Evolutionary conservation across 495 filamentous ascomycete genomes (phyloP).

Genomic region (Trichoderma virens): DNA sequence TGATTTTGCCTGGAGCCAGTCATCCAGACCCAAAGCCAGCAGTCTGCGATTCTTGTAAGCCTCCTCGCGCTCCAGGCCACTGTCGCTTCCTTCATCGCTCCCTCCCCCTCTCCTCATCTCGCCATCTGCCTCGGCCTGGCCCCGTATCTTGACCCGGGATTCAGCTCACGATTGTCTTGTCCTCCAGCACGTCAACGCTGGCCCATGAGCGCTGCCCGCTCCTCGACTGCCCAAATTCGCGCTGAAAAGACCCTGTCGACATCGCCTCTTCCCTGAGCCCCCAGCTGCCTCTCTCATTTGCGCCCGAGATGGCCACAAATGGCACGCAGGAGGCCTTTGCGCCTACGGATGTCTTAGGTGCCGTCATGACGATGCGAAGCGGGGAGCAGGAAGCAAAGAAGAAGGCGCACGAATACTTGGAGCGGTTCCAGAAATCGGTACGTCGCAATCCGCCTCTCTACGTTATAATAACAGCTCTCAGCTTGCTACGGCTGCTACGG

Average conservation of each 20-base stretch:
- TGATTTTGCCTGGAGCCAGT: constrained; percentile 9
- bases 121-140: not conserved
- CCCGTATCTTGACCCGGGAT: not conserved
- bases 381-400: constrained; percentile 76
- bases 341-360: constrained; percentile 65
- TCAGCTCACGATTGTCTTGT: not conserved
- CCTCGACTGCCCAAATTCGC: not conserved
- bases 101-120: too few species aligned
- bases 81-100: not conserved
- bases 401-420: constrained; percentile 81
- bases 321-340: constrained; percentile 61
- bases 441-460: constrained; percentile 28
- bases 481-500: too few species aligned
- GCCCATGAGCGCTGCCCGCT: not conserved
- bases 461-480: not conserved
- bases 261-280: too few species aligned
- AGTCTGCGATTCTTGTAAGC: not conserved
- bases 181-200: not conserved
- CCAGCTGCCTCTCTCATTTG: constrained; percentile 11
- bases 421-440: constrained; percentile 97
- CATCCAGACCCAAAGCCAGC: not conserved
- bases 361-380: constrained; percentile 86
- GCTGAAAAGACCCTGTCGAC: not conserved
- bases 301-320: constrained; percentile 61
- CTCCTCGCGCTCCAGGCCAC: not conserved